Evolutionary conservation across 2,329 filamentous ascomycete species (phyloP).

Genomic region (Ceratocystis smalleyi): DNA sequence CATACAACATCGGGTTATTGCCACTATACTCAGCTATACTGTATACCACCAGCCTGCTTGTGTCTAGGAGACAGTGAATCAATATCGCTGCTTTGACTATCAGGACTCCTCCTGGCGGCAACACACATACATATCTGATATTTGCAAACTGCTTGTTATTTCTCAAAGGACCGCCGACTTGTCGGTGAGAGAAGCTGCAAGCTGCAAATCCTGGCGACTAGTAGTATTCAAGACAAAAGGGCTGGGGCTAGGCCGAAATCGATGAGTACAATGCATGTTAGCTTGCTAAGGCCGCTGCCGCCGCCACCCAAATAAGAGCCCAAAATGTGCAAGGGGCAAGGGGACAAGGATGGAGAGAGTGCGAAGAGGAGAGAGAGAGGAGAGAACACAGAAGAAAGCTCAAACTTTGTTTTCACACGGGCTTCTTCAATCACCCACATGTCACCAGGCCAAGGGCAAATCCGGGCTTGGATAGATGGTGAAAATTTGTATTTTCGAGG

Average conservation of each 20-base stretch:
- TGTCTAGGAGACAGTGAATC: no score
- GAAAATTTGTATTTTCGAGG: not conserved
- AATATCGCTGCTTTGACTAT: not conserved
- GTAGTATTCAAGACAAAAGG: not conserved
- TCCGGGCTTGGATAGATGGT: not conserved
- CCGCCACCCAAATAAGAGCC: not conserved
- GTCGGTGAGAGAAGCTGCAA: not conserved
- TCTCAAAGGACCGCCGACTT: not conserved
- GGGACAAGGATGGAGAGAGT: not conserved
- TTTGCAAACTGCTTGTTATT: not conserved
- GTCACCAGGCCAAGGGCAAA: not conserved
- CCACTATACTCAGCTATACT: not conserved
- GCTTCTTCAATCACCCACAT: not conserved
- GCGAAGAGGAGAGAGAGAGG: not conserved
- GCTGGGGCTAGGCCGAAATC: constrained; percentile 7
- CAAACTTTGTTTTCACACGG: not conserved
- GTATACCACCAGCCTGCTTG: not conserved
- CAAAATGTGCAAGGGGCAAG: constrained; percentile 4
- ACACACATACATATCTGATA: not conserved
- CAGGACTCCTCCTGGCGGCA: no score
- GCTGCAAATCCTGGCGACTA: not conserved
- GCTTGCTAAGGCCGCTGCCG: constrained; percentile 1
- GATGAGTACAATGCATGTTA: not conserved
- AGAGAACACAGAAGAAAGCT: not conserved
- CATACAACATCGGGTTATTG: not conserved